These are phyloP conservation scores for Epichloe sibirici DNA, from an alignment of 2,329 filamentous ascomycete genomes.

Conservation along the genomic window DNA sequence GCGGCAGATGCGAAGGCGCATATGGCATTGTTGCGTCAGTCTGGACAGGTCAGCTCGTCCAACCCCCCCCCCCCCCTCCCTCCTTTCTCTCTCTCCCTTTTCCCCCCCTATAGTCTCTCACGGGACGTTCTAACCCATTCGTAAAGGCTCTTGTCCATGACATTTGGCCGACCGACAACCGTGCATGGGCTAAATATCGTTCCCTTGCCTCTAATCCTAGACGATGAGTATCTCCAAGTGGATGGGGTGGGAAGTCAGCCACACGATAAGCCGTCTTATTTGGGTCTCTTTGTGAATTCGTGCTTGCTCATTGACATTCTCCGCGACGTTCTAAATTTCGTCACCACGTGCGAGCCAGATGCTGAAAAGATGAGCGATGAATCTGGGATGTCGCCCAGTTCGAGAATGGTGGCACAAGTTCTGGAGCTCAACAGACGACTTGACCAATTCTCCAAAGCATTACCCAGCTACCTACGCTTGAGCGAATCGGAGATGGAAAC, in stretches of 20 bases:
- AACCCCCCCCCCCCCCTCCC: too few relatives aligned
- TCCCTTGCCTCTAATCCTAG: background rate
- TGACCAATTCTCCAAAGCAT: background rate
- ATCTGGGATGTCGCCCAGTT: background rate
- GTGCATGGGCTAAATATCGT: slow-evolving; percentile 1
- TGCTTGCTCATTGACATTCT: slow-evolving; percentile 1
- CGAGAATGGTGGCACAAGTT: background rate
- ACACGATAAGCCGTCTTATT: background rate
- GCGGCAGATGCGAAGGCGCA: slow-evolving; percentile 1
- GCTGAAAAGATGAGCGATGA: background rate
- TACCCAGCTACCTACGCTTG: background rate
- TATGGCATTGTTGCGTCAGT: slow-evolving; percentile 4
- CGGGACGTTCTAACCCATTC: background rate
- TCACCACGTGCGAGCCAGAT: slow-evolving; percentile 1
- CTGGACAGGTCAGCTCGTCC: background rate
- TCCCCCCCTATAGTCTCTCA: background rate
- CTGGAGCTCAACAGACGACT: slow-evolving; percentile 2
- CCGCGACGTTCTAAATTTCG: background rate
- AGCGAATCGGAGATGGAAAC: background rate
- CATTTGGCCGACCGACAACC: slow-evolving; percentile 3
- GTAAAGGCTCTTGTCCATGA: slow-evolving; percentile 3
- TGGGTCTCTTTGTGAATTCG: slow-evolving; percentile 1
- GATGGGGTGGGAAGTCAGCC: background rate
- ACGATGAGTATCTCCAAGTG: slow-evolving; percentile 2
- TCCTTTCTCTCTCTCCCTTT: background rate